phyloP scores from a whole-genome alignment of 768 basidiomycete genomes.

The Mrakia frigida region DNA sequence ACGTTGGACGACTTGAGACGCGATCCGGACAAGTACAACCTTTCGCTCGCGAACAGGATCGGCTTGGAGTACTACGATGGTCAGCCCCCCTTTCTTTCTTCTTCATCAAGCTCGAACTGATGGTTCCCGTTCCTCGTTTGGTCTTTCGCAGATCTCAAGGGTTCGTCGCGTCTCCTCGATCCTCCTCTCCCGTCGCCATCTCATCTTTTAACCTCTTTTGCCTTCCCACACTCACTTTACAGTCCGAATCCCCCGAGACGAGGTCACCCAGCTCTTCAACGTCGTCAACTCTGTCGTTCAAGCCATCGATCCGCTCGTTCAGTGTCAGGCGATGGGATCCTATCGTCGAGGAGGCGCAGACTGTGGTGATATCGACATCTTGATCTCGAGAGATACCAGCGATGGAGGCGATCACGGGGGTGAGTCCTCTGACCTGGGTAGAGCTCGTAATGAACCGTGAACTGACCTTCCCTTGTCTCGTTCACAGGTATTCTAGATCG shows the following conservation, averaged over 20 bases:
- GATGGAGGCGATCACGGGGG: conserved; percentile 74
- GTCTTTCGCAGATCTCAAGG: conserved; percentile 61
- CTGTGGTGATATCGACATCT: conserved; percentile 87
- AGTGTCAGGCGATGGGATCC: conserved; percentile 85
- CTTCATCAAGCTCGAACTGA: background rate
- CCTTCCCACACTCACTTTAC: background rate
- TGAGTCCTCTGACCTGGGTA: conserved; percentile 37
- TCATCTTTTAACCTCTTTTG: background rate
- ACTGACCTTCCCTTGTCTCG: background rate
- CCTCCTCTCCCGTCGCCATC: background rate
- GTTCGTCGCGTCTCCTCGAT: background rate
- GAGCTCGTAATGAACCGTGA: background rate
- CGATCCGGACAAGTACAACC: background rate
- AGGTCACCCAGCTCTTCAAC: conserved; percentile 68
- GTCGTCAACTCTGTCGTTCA: conserved; percentile 52
- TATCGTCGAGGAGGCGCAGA: conserved; percentile 76
- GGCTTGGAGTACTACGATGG: conserved; percentile 43
- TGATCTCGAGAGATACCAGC: conserved; percentile 67
- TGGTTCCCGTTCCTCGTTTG: background rate
- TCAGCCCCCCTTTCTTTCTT: background rate
- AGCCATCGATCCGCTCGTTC: conserved; percentile 62
- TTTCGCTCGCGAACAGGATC: conserved; percentile 32
- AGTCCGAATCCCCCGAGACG: conserved; percentile 72
- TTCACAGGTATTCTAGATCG: conserved; percentile 56
- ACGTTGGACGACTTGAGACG: conserved; percentile 65